Evolutionary conservation across 192 early-diverging fungal genomes (phyloP).

Genomic region (Linnemannia exigua): DNA sequence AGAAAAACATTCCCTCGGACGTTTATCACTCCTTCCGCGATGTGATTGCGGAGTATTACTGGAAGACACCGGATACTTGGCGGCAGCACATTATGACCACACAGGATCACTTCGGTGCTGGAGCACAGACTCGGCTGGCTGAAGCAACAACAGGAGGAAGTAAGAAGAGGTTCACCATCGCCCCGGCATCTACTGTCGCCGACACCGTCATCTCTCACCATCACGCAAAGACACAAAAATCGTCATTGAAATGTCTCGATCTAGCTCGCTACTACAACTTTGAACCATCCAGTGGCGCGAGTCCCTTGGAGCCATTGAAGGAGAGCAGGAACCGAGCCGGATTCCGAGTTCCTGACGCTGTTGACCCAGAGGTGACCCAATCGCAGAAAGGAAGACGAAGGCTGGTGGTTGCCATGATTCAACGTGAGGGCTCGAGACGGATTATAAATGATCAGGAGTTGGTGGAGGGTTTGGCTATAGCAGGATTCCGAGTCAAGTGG

Average conservation of each 20-base stretch:
- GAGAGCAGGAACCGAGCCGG: background rate
- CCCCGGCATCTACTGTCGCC: too few species aligned
- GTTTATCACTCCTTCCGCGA: conserved; percentile 20
- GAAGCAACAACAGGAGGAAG: background rate
- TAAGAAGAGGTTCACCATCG: too few species aligned
- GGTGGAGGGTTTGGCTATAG: conserved; percentile 18
- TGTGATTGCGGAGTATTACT: conserved; percentile 12
- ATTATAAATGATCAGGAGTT: conserved; percentile 44
- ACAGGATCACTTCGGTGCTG: background rate
- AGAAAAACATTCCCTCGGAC: conserved; percentile 28
- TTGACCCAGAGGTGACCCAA: background rate
- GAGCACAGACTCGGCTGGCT: too few species aligned
- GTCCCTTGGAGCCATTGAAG: background rate
- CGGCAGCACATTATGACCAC: background rate
- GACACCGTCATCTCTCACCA: too few species aligned
- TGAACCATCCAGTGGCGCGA: background rate
- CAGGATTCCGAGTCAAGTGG: conserved; percentile 48
- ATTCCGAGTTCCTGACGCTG: background rate
- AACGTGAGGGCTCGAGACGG: conserved; percentile 32
- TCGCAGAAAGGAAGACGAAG: background rate
- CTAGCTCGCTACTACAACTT: conserved; percentile 21
- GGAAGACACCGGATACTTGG: conserved; percentile 5
- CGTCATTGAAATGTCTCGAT: conserved; percentile 1
- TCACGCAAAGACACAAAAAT: background rate
- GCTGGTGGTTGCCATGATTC: conserved; percentile 41